Evolutionary conservation across 768 basidiomycete genomes (phyloP).

Genomic region (Kondoa malvinella): DNA sequence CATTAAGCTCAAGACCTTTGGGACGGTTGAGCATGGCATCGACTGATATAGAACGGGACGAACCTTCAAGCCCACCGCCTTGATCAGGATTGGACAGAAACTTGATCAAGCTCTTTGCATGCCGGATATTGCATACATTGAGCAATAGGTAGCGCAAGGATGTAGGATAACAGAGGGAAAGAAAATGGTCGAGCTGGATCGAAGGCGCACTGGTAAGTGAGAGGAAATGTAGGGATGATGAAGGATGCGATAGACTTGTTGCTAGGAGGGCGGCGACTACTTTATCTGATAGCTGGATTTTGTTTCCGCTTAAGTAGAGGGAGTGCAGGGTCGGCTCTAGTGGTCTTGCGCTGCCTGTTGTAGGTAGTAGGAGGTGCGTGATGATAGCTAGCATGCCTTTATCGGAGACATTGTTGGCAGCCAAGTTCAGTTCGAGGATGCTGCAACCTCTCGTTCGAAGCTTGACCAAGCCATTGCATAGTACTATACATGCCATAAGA

Average conservation of each 20-base stretch:
- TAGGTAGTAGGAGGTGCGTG: constrained; percentile 14
- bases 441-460: constrained; percentile 11
- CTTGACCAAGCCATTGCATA: constrained; percentile 12
- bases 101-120: constrained; percentile 1
- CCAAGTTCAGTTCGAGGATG: constrained; percentile 3
- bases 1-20: constrained; percentile 10
- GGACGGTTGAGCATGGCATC: too few relatives aligned
- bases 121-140: constrained; percentile 10
- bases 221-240: constrained; percentile 5
- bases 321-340: constrained; percentile 14
- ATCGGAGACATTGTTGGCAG: constrained; percentile 17
- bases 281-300: constrained; percentile 2
- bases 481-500: not conserved
- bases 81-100: constrained; percentile 11
- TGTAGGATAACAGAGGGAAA: constrained; percentile 12
- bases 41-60: too few relatives aligned
- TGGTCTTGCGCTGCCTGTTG: too few relatives aligned
- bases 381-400: constrained; percentile 13
- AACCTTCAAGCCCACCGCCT: constrained; percentile 11
- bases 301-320: constrained; percentile 9
- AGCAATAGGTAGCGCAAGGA: constrained; percentile 11
- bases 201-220: constrained; percentile 8
- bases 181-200: constrained; percentile 7
- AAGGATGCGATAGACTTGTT: constrained; percentile 14
- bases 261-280: constrained; percentile 9